Evolutionary conservation across 768 basidiomycete genomes (phyloP).

Genomic region (Kwoniella mangroviensis): DNA sequence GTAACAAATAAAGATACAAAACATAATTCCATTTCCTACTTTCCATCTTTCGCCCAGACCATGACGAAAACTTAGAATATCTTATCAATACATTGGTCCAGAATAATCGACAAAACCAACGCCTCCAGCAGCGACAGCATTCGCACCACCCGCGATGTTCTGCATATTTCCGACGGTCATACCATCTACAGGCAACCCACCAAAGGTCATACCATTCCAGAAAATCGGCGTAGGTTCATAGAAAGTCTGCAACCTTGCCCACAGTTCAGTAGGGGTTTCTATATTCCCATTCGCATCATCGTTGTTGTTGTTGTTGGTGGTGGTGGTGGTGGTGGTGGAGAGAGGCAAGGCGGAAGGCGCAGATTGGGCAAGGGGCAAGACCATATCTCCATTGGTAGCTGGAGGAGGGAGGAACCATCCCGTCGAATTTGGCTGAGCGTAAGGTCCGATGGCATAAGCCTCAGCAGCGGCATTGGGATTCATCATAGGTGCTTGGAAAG

Average conservation of each 20-base stretch:
- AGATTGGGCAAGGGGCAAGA: slow-evolving; percentile 22
- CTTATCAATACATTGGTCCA: slow-evolving; percentile 22
- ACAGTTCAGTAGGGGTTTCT: slow-evolving; percentile 35
- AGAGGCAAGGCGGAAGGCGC: slow-evolving; percentile 18
- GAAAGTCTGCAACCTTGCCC: slow-evolving; percentile 51
- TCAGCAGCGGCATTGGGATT: slow-evolving; percentile 22
- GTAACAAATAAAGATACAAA: no score
- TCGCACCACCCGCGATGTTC: neutral
- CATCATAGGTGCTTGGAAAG: slow-evolving; percentile 17
- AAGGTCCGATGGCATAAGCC: slow-evolving; percentile 18
- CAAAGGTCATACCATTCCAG: slow-evolving; percentile 33
- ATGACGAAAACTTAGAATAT: no score
- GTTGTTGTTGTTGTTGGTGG: neutral
- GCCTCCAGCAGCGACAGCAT: neutral
- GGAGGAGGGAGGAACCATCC: slow-evolving; percentile 9
- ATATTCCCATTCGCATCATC: neutral
- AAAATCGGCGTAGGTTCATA: slow-evolving; percentile 45
- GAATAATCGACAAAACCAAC: slow-evolving; percentile 23
- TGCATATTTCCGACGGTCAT: neutral
- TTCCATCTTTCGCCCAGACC: no score
- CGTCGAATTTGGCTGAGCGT: slow-evolving; percentile 14
- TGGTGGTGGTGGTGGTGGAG: neutral
- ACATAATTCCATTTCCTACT: no score
- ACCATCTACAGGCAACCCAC: slow-evolving; percentile 2
- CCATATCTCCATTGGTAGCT: slow-evolving; percentile 8